A percentile compares a stretch with the other conserved stretches of the same genome.
These are phyloP conservation scores for Ormosia semicastrata DNA, from an alignment of 306 rosid genomes.

Conservation along the genomic window DNA sequence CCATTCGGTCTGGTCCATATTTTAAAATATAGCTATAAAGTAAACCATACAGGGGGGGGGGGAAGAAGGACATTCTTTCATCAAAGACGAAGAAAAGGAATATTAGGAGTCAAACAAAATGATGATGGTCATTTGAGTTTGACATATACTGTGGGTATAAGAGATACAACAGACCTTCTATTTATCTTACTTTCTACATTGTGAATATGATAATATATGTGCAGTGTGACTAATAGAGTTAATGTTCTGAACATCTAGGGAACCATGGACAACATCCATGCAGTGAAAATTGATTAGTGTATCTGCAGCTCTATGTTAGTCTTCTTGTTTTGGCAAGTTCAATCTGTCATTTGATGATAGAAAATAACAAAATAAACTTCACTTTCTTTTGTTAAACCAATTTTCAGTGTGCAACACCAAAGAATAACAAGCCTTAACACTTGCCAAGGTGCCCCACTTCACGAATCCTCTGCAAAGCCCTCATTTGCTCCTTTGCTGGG, in stretches of 20 bases:
- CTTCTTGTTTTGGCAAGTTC: neutral
- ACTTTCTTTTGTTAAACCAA: neutral
- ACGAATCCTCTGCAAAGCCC: neutral
- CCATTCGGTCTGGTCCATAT: too few relatives aligned
- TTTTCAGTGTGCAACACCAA: neutral
- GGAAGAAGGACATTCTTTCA: neutral
- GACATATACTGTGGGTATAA: neutral
- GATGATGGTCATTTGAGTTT: neutral
- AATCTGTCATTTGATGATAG: neutral
- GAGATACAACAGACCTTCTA: neutral
- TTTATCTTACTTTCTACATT: neutral
- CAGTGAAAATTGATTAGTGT: slow-evolving; percentile 15
- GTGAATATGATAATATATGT: slow-evolving; percentile 2
- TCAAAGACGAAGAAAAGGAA: neutral
- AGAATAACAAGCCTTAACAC: neutral
- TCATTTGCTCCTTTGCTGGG: slow-evolving; percentile 3
- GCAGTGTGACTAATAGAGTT: slow-evolving; percentile 14
- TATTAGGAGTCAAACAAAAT: neutral
- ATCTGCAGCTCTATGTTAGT: neutral
- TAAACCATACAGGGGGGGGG: too few relatives aligned
- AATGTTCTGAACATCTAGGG: slow-evolving; percentile 1
- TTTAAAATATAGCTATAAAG: too few relatives aligned
- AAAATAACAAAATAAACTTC: neutral
- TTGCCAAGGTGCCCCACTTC: neutral
- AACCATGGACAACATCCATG: neutral